These are phyloP conservation scores for Leccinum longicurvipes DNA, from an alignment of 768 basidiomycete genomes.

Conservation along the genomic window DNA sequence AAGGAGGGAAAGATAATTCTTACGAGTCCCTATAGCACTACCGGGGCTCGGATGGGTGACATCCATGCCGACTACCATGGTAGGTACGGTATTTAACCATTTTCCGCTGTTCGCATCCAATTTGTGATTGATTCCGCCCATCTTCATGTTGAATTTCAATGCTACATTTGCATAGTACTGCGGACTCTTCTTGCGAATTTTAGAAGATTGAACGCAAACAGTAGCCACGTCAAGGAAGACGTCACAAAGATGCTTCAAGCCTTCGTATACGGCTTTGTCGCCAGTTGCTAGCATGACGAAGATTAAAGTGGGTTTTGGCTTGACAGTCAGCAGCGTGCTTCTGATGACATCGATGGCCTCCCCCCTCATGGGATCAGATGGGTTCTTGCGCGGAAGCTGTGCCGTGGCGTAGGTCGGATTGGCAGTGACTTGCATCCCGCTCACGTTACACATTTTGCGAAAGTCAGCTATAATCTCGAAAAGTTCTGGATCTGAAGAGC, in stretches of 20 bases:
- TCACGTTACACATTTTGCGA: slow-evolving; percentile 53
- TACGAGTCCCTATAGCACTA: slow-evolving; percentile 51
- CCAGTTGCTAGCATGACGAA: slow-evolving; percentile 46
- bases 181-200: slow-evolving; percentile 61
- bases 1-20: slow-evolving; percentile 9
- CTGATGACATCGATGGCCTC: slow-evolving; percentile 48
- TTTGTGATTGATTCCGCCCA: slow-evolving; percentile 51
- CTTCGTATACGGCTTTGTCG: slow-evolving; percentile 49
- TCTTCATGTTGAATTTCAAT: slow-evolving; percentile 53
- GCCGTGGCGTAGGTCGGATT: slow-evolving; percentile 34
- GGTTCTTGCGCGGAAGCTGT: slow-evolving; percentile 48
- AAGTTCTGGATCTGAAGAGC: slow-evolving; percentile 53
- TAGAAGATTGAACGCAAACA: slow-evolving; percentile 70
- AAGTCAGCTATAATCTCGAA: slow-evolving; percentile 48
- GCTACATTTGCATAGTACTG: slow-evolving; percentile 58
- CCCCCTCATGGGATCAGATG: slow-evolving; percentile 52
- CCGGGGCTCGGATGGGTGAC: slow-evolving; percentile 83
- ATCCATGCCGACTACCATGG: slow-evolving; percentile 57
- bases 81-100: slow-evolving; percentile 40
- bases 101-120: slow-evolving; percentile 36
- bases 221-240: slow-evolving; percentile 50
- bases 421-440: slow-evolving; percentile 55
- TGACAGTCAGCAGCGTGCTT: slow-evolving; percentile 33
- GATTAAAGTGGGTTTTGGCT: slow-evolving; percentile 41
- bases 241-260: slow-evolving; percentile 52